Percentiles rank a stretch among this genome's conserved stretches.
phyloP scores from a whole-genome alignment of 2,329 filamentous ascomycete genomes.

The Trichoderma koningii region DNA sequence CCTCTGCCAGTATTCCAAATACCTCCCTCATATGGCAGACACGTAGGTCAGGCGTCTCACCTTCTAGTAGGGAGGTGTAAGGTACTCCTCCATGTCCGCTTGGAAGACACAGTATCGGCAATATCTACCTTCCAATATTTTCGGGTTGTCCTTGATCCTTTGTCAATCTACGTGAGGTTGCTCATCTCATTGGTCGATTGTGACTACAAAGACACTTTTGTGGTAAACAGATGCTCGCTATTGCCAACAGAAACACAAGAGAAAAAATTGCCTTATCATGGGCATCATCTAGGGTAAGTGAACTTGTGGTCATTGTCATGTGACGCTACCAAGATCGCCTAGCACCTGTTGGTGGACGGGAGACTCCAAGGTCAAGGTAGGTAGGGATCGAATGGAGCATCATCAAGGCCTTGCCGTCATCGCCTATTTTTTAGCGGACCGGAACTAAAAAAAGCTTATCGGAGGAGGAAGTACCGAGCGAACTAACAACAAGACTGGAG shows the following conservation, averaged over 20 bases:
- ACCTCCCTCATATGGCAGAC: too few relatives aligned
- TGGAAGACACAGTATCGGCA: too few relatives aligned
- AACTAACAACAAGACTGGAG: slow-evolving; percentile 4
- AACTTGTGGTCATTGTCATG: not conserved
- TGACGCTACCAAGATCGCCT: slow-evolving; percentile 1
- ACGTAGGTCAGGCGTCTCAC: too few relatives aligned
- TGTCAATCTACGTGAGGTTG: not conserved
- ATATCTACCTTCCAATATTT: too few relatives aligned
- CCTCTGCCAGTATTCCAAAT: too few relatives aligned
- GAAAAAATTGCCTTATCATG: not conserved
- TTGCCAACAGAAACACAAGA: not conserved
- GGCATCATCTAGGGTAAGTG: slow-evolving; percentile 20
- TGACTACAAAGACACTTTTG: not conserved
- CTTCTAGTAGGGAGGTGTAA: too few relatives aligned
- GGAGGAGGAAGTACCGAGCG: slow-evolving; percentile 10
- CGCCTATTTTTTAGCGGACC: slow-evolving; percentile 18
- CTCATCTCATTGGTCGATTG: not conserved
- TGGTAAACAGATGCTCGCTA: not conserved
- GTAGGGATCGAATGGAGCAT: not conserved
- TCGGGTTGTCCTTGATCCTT: too few relatives aligned
- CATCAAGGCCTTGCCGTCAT: slow-evolving; percentile 8
- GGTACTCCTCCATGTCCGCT: too few relatives aligned
- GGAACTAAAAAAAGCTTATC: slow-evolving; percentile 26
- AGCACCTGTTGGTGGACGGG: not conserved
- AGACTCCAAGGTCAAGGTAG: not conserved